phyloP scores from a whole-genome alignment of 2,329 filamentous ascomycete species.

The Conoideocrella luteorostrata region DNA sequence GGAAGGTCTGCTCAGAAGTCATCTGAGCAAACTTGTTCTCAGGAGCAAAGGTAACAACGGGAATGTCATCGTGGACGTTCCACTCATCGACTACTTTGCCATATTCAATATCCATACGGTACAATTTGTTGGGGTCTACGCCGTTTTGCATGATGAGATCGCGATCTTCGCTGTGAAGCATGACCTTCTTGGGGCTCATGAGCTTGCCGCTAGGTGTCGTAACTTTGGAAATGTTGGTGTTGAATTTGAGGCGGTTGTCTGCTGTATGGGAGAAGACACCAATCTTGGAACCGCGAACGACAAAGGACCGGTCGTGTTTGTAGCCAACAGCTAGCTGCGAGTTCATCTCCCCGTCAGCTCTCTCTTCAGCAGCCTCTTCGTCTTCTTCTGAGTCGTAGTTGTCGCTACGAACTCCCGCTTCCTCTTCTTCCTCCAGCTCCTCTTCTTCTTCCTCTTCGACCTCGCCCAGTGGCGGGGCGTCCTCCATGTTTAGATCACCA shows the following conservation, averaged over 20 bases:
- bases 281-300: slow-evolving; percentile 95
- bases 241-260: slow-evolving; percentile 90
- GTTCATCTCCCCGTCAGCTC: slow-evolving; percentile 73
- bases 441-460: slow-evolving; percentile 49
- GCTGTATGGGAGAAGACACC: slow-evolving; percentile 96
- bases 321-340: slow-evolving; percentile 93
- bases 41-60: slow-evolving; percentile 83
- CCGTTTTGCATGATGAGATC: slow-evolving; percentile 85
- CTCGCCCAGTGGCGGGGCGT: slow-evolving; percentile 44
- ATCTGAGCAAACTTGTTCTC: slow-evolving; percentile 98
- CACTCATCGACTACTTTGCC: slow-evolving; percentile 98
- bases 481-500: slow-evolving; percentile 88
- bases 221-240: slow-evolving; percentile 94
- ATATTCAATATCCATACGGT: slow-evolving; percentile 95
- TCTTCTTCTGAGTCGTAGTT: slow-evolving; percentile 66
- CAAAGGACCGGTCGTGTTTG: slow-evolving; percentile 94
- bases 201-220: slow-evolving; percentile 79
- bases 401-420: slow-evolving; percentile 63
- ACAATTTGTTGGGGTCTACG: slow-evolving; percentile 81
- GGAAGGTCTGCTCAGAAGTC: slow-evolving; percentile 89
- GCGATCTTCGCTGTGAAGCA: slow-evolving; percentile 85
- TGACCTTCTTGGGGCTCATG: slow-evolving; percentile 93
- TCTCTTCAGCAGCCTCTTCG: slow-evolving; percentile 63
- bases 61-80: slow-evolving; percentile 96
- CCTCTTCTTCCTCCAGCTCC: slow-evolving; percentile 55